Evolutionary conservation across 768 basidiomycete genomes (phyloP).

Genomic region (Pulveroboletus sp.): DNA sequence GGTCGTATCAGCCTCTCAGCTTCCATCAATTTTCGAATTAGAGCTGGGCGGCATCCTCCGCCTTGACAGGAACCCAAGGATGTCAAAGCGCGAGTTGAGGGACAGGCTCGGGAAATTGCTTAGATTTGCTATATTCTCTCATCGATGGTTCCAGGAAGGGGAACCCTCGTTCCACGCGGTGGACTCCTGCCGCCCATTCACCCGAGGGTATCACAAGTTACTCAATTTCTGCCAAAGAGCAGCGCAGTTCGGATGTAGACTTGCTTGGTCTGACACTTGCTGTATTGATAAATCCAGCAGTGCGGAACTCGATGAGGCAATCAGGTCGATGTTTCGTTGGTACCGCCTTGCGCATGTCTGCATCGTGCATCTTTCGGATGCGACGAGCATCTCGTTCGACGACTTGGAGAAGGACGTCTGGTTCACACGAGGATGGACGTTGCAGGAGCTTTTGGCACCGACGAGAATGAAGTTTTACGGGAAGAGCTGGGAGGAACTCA

Average conservation of each 20-base stretch:
- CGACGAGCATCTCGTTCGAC: not conserved
- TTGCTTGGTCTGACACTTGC: constrained; percentile 17
- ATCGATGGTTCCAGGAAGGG: constrained; percentile 12
- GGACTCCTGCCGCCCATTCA: constrained; percentile 1
- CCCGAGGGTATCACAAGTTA: constrained; percentile 11
- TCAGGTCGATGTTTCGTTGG: constrained; percentile 20
- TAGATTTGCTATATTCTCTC: constrained; percentile 15
- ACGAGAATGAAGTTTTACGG: constrained; percentile 10
- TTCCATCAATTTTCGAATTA: constrained; percentile 4
- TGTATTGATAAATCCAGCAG: constrained; percentile 17
- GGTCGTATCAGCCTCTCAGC: constrained; percentile 2
- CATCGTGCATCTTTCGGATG: constrained; percentile 12
- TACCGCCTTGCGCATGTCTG: constrained; percentile 12
- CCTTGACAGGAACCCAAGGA: not conserved
- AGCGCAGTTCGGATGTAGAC: constrained; percentile 4
- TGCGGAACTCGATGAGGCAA: constrained; percentile 15
- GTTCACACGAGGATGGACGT: constrained; percentile 15
- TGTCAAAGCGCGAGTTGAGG: not conserved
- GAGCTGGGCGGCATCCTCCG: constrained; percentile 5
- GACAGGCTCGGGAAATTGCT: constrained; percentile 2
- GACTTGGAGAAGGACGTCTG: constrained; percentile 6
- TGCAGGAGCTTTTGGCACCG: constrained; percentile 15
- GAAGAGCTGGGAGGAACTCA: constrained; percentile 7
- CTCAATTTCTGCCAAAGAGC: constrained; percentile 11
- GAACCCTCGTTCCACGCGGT: constrained; percentile 4